Base-by-base conservation (phyloP, 148 eudicot species). In the Oxyria digyna region DNA sequence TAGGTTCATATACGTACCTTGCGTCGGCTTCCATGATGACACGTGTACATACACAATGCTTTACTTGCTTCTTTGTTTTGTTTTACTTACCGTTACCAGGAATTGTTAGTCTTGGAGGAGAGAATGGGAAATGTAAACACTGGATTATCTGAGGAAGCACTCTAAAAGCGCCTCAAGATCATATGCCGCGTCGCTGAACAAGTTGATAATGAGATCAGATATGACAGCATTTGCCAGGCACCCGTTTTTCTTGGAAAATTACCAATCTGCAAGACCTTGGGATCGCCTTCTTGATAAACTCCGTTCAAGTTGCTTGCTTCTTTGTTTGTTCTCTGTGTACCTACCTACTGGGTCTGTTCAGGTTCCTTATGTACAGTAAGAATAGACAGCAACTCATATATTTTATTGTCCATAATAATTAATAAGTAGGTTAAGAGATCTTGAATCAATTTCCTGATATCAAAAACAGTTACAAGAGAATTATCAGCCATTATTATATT, bases 191-290 rank as follows among this genome's bases (percentile, higher is more conserved):
- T 20, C 18, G 6, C 21, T 15, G 77, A 67, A 11, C 62, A 74
- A 11, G 76, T n/a, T n/a, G n/a, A n/a, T n/a, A n/a, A 80, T 65
- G 96, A 87, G 64, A 37, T 67, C 71, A 93, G 87, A 74, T 93
- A 96, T n/a, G n/a, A n/a, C 91, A 81, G 87, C 73, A 85, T 89
- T 77, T 93, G 98, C 79, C 98, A 89, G 96, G 98, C 89, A 57
- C 64, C 64, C 31, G 13, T 20, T 54, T 54, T 54, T 54, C 13
- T 42, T 11, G 38, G 3, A 6, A 35, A 42, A 42, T 42, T 42
- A 42, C 45, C 98, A 13, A 80, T 87, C 73, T 93, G 98, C 95
- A 93, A 93, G 82, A 72, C 27, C 27, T 50, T 27, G 2, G 57
- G 26, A 50, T 18, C 20, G 20, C 49, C 20, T 45, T 45, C 17